Conservation (phyloP, 192 early-diverging fungal genomes). For the Obelidium mucronatum region DNA sequence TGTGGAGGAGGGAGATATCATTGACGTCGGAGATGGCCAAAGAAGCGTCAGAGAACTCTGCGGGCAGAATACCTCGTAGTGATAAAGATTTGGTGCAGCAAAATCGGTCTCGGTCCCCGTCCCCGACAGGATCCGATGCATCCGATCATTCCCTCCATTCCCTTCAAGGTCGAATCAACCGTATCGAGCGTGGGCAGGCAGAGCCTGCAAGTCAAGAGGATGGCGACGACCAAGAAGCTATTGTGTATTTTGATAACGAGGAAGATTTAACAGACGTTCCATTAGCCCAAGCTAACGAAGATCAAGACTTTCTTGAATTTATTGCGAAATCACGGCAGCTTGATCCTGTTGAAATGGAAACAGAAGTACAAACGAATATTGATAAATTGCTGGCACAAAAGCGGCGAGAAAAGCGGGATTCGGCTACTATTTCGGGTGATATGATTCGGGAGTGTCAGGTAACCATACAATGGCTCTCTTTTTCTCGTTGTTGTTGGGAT, state of each 20-base stretch:
- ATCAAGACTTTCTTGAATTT: conserved; percentile 16
- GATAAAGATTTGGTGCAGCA: background rate
- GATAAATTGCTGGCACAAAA: conserved; percentile 53
- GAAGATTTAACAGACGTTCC: conserved; percentile 24
- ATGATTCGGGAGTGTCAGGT: conserved; percentile 81
- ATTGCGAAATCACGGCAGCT: background rate
- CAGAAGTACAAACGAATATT: conserved; percentile 15
- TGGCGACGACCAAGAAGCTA: background rate
- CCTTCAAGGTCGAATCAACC: background rate
- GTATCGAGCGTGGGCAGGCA: background rate
- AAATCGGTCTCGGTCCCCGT: background rate
- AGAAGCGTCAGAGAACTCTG: background rate
- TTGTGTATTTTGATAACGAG: background rate
- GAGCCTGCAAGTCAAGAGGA: background rate
- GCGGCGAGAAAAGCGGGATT: conserved; percentile 62
- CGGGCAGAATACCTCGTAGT: background rate
- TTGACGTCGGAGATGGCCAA: background rate
- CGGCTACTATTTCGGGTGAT: conserved; percentile 68
- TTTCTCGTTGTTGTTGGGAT: background rate
- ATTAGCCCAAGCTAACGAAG: background rate
- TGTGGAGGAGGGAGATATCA: background rate
- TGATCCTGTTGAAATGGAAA: background rate
- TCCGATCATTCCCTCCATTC: conserved; percentile 25
- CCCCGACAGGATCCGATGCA: background rate
- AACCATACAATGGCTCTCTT: background rate